These are phyloP conservation scores for Talaromyces trachyspermus DNA, from an alignment of 495 filamentous ascomycete genomes.

Conservation along the genomic window DNA sequence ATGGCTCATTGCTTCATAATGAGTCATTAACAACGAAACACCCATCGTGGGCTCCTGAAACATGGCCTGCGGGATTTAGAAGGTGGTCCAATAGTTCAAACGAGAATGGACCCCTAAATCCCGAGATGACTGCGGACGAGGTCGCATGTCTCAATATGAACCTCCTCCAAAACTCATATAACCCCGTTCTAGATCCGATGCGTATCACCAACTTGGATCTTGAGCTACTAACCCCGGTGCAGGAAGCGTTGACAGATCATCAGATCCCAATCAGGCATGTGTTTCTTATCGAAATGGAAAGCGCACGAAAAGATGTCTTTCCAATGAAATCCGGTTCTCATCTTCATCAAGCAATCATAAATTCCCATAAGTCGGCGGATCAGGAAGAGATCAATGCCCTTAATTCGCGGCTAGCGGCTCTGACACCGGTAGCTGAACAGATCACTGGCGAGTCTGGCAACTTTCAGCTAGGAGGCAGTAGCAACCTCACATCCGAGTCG, in stretches of 20 bases:
- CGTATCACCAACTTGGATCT: slow-evolving; percentile 32
- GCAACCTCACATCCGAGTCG: neutral
- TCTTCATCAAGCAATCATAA: slow-evolving; percentile 24
- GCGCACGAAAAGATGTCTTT: slow-evolving; percentile 36
- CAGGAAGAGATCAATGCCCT: slow-evolving; percentile 7
- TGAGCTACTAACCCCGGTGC: slow-evolving; percentile 21
- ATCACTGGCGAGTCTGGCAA: slow-evolving; percentile 29
- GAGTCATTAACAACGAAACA: neutral
- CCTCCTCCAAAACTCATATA: slow-evolving; percentile 16
- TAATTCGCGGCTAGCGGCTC: slow-evolving; percentile 17
- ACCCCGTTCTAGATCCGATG: slow-evolving; percentile 28
- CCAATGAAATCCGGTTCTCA: slow-evolving; percentile 27
- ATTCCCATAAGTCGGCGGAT: slow-evolving; percentile 14
- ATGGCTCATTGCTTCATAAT: neutral
- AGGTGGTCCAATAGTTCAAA: slow-evolving; percentile 11
- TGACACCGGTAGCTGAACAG: slow-evolving; percentile 27
- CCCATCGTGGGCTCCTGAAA: slow-evolving; percentile 15
- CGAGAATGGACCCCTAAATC: neutral
- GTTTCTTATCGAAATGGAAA: slow-evolving; percentile 33
- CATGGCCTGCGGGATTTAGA: slow-evolving; percentile 15
- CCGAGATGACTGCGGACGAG: neutral
- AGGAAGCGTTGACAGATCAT: slow-evolving; percentile 18
- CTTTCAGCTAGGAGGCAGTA: slow-evolving; percentile 16
- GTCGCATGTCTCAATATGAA: neutral
- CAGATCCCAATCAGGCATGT: slow-evolving; percentile 26